phyloP scores from a whole-genome alignment of 1,284 basidiomycete species.

The Volvariella surrecta region DNA sequence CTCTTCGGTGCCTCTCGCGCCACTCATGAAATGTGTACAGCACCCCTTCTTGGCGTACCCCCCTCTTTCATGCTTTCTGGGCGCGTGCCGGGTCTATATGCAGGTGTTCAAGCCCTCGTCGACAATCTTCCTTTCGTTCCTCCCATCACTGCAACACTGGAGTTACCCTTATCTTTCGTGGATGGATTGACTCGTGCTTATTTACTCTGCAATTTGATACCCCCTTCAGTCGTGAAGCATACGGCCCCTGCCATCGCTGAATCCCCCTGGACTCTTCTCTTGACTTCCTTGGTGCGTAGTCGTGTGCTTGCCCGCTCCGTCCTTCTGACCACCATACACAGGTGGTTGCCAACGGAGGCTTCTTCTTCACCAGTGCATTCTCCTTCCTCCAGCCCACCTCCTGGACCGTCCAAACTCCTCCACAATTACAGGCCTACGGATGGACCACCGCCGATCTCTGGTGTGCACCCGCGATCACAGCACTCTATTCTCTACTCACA shows the following conservation, averaged over 20 bases:
- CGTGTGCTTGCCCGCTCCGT: conserved; percentile 3
- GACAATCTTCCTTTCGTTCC: conserved; percentile 52
- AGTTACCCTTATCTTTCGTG: conserved; percentile 54
- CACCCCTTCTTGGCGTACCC: conserved; percentile 50
- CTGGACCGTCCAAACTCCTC: conserved; percentile 54
- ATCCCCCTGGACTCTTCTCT: conserved; percentile 65
- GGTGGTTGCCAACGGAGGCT: conserved; percentile 65
- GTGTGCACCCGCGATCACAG: conserved; percentile 65
- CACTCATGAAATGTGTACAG: conserved; percentile 25
- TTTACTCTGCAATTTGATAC: conserved; percentile 65
- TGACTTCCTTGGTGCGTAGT: conserved; percentile 53
- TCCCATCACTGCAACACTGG: conserved; percentile 36
- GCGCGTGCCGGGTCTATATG: conserved; percentile 45
- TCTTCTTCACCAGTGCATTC: conserved; percentile 61
- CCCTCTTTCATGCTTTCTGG: conserved; percentile 68
- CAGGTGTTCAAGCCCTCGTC: conserved; percentile 46
- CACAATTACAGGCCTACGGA: conserved; percentile 61
- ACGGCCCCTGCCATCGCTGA: conserved; percentile 36
- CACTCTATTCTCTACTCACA: conserved; percentile 63
- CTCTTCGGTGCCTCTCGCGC: not conserved
- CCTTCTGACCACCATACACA: conserved; percentile 17
- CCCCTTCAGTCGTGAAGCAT: conserved; percentile 49
- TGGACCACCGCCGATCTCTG: conserved; percentile 72
- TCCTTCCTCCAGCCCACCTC: conserved; percentile 62
- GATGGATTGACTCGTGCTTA: conserved; percentile 65